These are phyloP conservation scores for Zoysia pacifica DNA, from an alignment of 176 grass and related monocot genomes.

Conservation along the genomic window DNA sequence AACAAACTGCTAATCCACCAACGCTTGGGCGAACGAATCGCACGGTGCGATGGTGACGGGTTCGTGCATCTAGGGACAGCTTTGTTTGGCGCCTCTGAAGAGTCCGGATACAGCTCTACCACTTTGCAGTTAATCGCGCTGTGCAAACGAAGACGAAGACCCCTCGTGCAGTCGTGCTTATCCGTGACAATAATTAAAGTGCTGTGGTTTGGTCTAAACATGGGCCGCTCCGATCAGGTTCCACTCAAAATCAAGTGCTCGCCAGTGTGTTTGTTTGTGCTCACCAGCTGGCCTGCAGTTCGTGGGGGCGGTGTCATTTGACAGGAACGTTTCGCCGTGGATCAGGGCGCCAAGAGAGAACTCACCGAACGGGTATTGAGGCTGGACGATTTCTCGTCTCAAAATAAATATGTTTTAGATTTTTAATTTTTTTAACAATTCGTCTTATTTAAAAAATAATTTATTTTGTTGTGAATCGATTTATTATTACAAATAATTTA, in stretches of 20 bases:
- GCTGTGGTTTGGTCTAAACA: background rate
- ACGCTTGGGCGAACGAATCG: slow-evolving; percentile 7
- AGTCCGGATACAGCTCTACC: background rate
- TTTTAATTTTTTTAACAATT: no score
- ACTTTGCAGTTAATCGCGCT: background rate
- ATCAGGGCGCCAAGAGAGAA: background rate
- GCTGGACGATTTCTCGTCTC: no score
- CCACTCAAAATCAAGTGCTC: background rate
- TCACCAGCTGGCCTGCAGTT: slow-evolving; percentile 11
- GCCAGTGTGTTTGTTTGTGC: background rate
- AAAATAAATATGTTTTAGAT: no score
- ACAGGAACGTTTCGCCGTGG: background rate
- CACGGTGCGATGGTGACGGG: slow-evolving; percentile 11
- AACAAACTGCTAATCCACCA: background rate
- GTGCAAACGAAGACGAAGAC: background rate
- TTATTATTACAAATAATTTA: no score
- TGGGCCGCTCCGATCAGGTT: background rate
- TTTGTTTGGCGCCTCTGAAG: background rate
- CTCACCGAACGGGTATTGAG: background rate
- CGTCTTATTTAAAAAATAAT: no score
- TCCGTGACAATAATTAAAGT: background rate
- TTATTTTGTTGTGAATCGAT: no score
- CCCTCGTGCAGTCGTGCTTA: slow-evolving; percentile 25
- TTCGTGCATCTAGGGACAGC: slow-evolving; percentile 16
- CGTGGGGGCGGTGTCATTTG: background rate